These are phyloP conservation scores for Flaveria linearis DNA, from an alignment of 129 eudicot genomes.

Conservation along the genomic window DNA sequence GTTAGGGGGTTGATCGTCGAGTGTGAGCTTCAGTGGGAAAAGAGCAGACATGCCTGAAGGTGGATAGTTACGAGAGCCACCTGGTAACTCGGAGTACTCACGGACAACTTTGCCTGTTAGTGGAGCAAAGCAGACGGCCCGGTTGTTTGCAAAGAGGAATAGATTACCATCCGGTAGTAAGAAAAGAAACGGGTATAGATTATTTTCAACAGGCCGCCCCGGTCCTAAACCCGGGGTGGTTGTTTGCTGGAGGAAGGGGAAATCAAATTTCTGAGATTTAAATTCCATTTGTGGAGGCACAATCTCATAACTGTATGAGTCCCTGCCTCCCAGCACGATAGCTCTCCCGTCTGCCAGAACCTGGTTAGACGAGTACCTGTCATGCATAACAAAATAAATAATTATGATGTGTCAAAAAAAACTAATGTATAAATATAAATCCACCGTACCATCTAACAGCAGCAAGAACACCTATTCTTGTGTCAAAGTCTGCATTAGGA, in stretches of 20 bases:
- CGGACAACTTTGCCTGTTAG: conserved; percentile 1
- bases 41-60: conserved; percentile 61
- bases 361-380: conserved; percentile 32
- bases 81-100: conserved; percentile 24
- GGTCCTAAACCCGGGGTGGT: conserved; percentile 53
- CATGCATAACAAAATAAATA: no score
- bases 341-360: conserved; percentile 58
- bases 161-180: conserved; percentile 34
- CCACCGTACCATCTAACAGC: conserved; percentile 55
- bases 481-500: conserved; percentile 28
- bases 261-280: conserved; percentile 22
- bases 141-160: conserved; percentile 37
- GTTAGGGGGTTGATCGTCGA: neutral
- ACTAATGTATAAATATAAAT: neutral
- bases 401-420: no score
- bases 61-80: conserved; percentile 43
- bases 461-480: conserved; percentile 37
- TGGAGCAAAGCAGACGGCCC: conserved; percentile 29
- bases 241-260: conserved; percentile 58
- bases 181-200: conserved; percentile 35
- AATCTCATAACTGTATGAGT: conserved; percentile 54
- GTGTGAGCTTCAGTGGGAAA: conserved; percentile 24
- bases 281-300: conserved; percentile 45
- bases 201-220: conserved; percentile 37
- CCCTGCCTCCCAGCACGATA: conserved; percentile 67